A percentile compares a stretch with the other conserved stretches of the same genome.
Evolutionary conservation across 2,329 filamentous ascomycete genomes (phyloP).

Genomic region (Teratosphaeria viscida): DNA sequence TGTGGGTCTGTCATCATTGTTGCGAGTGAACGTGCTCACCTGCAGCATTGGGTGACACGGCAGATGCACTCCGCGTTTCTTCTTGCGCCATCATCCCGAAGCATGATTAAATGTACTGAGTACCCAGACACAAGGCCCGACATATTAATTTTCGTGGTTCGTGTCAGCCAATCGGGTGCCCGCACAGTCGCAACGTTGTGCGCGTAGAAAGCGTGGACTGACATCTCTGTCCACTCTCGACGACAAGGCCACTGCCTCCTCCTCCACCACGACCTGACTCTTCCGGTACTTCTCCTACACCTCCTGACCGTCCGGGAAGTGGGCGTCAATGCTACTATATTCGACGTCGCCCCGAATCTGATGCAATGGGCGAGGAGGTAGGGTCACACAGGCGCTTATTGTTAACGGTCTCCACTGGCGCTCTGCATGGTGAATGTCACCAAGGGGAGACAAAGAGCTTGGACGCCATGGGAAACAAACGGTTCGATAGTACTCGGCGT

Average conservation of each 20-base stretch:
- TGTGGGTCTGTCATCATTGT: neutral
- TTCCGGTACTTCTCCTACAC: neutral
- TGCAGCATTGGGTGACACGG: neutral
- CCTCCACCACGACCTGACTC: neutral
- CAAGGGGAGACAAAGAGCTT: neutral
- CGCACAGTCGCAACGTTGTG: neutral
- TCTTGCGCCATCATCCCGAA: neutral
- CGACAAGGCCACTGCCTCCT: neutral
- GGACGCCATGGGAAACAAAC: neutral
- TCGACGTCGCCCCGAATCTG: neutral
- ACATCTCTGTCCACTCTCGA: neutral
- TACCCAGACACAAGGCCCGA: neutral
- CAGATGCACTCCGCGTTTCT: neutral
- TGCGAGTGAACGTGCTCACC: neutral
- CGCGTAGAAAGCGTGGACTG: neutral
- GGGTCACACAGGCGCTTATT: too few species aligned
- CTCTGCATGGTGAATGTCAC: neutral
- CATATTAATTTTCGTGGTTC: neutral
- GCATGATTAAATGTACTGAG: neutral
- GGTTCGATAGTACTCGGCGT: neutral
- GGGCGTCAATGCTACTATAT: neutral
- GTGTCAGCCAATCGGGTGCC: neutral
- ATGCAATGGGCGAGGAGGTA: neutral
- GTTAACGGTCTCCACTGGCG: too few species aligned
- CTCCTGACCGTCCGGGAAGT: neutral